A percentile compares a stretch with the other conserved stretches of the same genome.
Evolutionary conservation across 805 yeast species (phyloP).

Genomic region (Zygoascus flipseniorum): DNA sequence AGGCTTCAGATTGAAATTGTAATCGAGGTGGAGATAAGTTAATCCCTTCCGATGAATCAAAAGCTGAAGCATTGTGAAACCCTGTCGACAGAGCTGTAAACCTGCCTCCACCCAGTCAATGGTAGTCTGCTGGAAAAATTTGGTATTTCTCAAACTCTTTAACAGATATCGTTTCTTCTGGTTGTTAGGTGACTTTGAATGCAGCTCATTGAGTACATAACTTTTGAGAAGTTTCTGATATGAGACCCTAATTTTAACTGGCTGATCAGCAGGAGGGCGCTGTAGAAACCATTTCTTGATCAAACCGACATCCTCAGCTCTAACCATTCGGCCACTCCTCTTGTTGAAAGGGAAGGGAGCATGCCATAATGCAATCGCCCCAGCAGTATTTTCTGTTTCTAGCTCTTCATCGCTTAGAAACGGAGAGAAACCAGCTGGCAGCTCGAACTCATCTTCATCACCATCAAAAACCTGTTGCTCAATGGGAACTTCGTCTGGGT

Average conservation of each 20-base stretch:
- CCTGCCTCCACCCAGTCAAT: constrained; percentile 99
- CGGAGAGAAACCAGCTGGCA: constrained; percentile 33
- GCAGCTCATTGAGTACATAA: constrained; percentile 63
- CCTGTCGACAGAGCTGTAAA: constrained; percentile 84
- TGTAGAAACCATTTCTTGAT: constrained; percentile 76
- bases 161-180: constrained; percentile 51
- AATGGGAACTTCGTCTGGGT: constrained; percentile 6
- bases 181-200: constrained; percentile 35
- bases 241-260: constrained; percentile 75
- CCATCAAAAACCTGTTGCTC: constrained; percentile 19
- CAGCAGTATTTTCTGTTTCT: constrained; percentile 37
- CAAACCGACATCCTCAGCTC: constrained; percentile 87
- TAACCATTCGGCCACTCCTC: constrained; percentile 57
- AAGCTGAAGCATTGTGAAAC: constrained; percentile 85
- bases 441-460: constrained; percentile 33
- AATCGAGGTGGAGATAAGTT: constrained; percentile 88
- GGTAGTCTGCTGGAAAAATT: constrained; percentile 82
- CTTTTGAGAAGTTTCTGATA: constrained; percentile 82
- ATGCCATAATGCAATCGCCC: constrained; percentile 61
- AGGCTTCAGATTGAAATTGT: constrained; percentile 92
- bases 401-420: constrained; percentile 37
- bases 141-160: constrained; percentile 62
- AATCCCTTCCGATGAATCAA: constrained; percentile 85
- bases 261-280: constrained; percentile 48
- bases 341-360: constrained; percentile 83